Base-by-base conservation (phyloP, 352 stramenopile genomes). In the Elongisporangium prolatum region DNA sequence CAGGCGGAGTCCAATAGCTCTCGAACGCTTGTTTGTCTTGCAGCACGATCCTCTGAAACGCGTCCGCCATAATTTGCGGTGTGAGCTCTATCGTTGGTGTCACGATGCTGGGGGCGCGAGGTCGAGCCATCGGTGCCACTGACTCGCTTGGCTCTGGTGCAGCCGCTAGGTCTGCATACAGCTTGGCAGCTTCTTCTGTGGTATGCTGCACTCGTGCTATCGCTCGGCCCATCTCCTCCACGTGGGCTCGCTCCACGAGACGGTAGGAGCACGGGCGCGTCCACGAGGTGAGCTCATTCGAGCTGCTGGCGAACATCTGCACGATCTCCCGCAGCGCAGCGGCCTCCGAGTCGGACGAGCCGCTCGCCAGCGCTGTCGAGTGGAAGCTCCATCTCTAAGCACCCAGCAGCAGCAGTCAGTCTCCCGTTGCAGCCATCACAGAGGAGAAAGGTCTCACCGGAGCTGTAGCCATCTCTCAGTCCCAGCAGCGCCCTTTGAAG, bases 31-130 rank as follows among this genome's bases (percentile, higher is more conserved):
- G 65, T 51, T 77, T 81, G 49, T 90, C 77, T 2, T 65, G 56
- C 17, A 24, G 28, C 16, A 88, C 63, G 17, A 88, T 65, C 21
- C 65, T 60, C 60, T 88, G 80, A 57, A 90, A 83, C 16, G 72
- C 76, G 18, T 68, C 37, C 9, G 80, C 80, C 53, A 90, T 38
- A 17, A 67, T 47, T 16, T 49, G 20, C 5, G 72, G 65, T 14
- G 71, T 73, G 37, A 75, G 22, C n/a, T 22, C 50, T 7, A 64
- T 21, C 17, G 6, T 13, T 44, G 34, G 34, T 2, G 34, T 11
- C 11, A 44, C 9, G 34, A 44, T 44, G 10, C 34, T 44, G 34
- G 34, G 34, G 10, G 10, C 34, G 17, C 34, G 34, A 44, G 34
- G 1, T 44, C 34, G 34, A 44, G 34, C 4, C 34, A 11, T 13